These are phyloP conservation scores for Osmozyma mogii DNA, from an alignment of 805 yeast genomes.

Conservation along the genomic window DNA sequence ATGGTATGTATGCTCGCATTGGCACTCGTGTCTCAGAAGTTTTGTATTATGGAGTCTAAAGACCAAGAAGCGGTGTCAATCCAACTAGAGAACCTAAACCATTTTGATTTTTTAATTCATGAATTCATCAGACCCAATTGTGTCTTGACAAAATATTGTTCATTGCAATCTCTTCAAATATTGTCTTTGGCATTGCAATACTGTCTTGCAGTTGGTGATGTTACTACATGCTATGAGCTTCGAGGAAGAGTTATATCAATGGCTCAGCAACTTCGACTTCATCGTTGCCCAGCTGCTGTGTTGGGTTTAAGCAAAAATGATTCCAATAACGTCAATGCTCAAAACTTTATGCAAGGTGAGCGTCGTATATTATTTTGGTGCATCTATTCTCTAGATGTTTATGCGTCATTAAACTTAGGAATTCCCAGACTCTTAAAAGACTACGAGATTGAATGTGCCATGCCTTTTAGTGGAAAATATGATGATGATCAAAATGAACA, in stretches of 20 bases:
- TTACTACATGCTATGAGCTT: constrained; percentile 63
- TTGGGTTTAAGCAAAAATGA: constrained; percentile 46
- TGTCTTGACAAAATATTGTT: constrained; percentile 46
- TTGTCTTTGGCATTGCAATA: constrained; percentile 62
- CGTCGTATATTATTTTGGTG: constrained; percentile 83
- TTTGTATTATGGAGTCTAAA: constrained; percentile 13
- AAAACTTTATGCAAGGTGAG: constrained; percentile 70
- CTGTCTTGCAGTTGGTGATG: constrained; percentile 66
- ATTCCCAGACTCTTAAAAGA: constrained; percentile 77
- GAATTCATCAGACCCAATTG: constrained; percentile 56
- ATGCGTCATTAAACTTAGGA: constrained; percentile 69
- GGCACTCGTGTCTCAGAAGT: constrained; percentile 37
- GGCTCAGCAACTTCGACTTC: constrained; percentile 80
- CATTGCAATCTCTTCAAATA: constrained; percentile 63
- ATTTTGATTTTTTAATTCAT: constrained; percentile 54
- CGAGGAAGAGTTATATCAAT: constrained; percentile 71
- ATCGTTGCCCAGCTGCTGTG: constrained; percentile 82
- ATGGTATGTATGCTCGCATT: constrained; percentile 42
- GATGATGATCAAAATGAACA: constrained; percentile 29
- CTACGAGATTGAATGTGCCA: constrained; percentile 77
- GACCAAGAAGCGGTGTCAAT: constrained; percentile 8
- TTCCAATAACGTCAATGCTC: constrained; percentile 29
- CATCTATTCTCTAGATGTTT: constrained; percentile 66
- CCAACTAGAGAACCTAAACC: constrained; percentile 25
- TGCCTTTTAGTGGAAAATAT: constrained; percentile 53